Percentiles rank a stretch among this genome's conserved stretches.
These are phyloP conservation scores for Cladosporium halotolerans DNA, from an alignment of 2,329 filamentous ascomycete genomes.

Conservation along the genomic window DNA sequence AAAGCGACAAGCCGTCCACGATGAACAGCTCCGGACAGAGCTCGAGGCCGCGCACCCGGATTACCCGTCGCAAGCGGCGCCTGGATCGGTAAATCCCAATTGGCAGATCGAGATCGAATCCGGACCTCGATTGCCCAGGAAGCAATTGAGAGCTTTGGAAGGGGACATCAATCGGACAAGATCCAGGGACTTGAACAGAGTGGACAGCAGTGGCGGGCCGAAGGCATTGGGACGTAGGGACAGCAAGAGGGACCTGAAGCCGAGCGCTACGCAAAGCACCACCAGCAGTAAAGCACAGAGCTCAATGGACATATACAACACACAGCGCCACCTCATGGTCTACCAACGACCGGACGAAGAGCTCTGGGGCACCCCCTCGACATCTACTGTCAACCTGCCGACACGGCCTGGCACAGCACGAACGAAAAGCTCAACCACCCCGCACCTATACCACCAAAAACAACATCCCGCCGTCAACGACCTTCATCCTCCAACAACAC, in stretches of 20 bases:
- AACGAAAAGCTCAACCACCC: slow-evolving; percentile 10
- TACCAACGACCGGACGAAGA: slow-evolving; percentile 82
- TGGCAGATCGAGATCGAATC: slow-evolving; percentile 82
- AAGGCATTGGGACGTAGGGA: slow-evolving; percentile 20
- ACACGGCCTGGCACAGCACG: slow-evolving; percentile 10
- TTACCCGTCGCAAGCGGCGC: slow-evolving; percentile 70
- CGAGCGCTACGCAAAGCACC: slow-evolving; percentile 47
- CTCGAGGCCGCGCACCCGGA: slow-evolving; percentile 61
- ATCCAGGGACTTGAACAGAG: slow-evolving; percentile 3
- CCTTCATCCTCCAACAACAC: slow-evolving; percentile 52
- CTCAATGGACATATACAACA: slow-evolving; percentile 17
- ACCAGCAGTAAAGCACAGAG: slow-evolving; percentile 37
- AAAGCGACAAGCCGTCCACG: slow-evolving; percentile 62
- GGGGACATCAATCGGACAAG: slow-evolving; percentile 11
- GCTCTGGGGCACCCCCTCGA: slow-evolving; percentile 59
- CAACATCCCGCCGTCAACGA: slow-evolving; percentile 58
- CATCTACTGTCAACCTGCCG: slow-evolving; percentile 13
- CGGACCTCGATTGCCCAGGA: slow-evolving; percentile 51
- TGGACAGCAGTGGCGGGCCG: slow-evolving; percentile 15
- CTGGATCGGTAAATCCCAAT: slow-evolving; percentile 80
- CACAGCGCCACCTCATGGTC: slow-evolving; percentile 7
- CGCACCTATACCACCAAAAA: slow-evolving; percentile 5
- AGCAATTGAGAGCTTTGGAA: slow-evolving; percentile 35
- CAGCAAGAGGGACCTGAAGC: slow-evolving; percentile 56
- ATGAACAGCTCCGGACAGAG: slow-evolving; percentile 54